Base-by-base conservation (phyloP, 305 asterid species). In the Stenogyne calaminthoides region DNA sequence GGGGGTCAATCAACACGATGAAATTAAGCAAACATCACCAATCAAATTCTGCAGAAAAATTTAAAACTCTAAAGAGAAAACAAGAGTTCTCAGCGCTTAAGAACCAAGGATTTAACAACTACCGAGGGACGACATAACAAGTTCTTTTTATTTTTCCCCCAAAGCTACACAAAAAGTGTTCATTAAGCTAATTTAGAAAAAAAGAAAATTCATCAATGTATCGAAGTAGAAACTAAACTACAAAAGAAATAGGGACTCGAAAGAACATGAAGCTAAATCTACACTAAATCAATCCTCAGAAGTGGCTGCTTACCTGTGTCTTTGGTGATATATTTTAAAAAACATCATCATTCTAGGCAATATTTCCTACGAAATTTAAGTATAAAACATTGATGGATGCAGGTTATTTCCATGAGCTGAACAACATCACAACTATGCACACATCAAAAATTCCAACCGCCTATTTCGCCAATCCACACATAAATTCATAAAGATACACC, bases 21-120 rank as follows among this genome's bases (percentile, higher is more conserved):
- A 73, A 60, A 67, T 10, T 9, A 44, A 68, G 67, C 58, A 65
- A 70, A 10, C 9, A 42, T 57, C 46, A 60, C 70, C 58, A 16
- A 68, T 73, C 57, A 16, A 61, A 68, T 69, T 64, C 5, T 32
- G 36, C 40, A 54, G 34, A 39, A 7, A n/a, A 29, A 52, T 42
- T n/a, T 32, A 65, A 42, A 11, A 46, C 52, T n/a, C 44, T 4
- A 39, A 20, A 52, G 34, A 16, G 1, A 46, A 3, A 44, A 46
- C 5, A 7, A 46, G 19, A 57, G 36, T 27, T 37, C 52, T 37
- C 54, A 40, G 67, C 52, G 56, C 11, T 14, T 64, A 52, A 25
- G 14, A 42, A 6, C 56, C 22, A 15, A 12, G 27, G 64, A 66
- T 10, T 37, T 4, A 22, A 47, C 57, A 64, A 64, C 4, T 1